Conservation (phyloP, 2,329 filamentous ascomycete species). For the Chrysosporium queenslandicum region DNA sequence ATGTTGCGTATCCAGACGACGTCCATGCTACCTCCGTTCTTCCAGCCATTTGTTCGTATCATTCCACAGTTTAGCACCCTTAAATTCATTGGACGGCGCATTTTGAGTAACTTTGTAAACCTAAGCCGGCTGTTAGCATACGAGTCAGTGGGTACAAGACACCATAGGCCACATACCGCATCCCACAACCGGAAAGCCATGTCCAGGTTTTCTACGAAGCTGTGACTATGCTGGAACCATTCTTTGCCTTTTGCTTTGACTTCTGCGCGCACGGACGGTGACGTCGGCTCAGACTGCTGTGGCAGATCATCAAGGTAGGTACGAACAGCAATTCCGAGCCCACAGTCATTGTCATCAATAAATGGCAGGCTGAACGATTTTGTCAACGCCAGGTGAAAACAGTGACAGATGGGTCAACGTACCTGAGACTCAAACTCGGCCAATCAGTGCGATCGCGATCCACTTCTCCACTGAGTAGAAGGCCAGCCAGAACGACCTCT, state of each 20-base stretch:
- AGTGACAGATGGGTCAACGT: background rate
- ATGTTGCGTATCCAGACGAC: background rate
- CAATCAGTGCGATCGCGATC: slow-evolving; percentile 59
- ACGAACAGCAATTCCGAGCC: slow-evolving; percentile 40
- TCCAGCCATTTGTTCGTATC: slow-evolving; percentile 51
- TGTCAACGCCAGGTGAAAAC: background rate
- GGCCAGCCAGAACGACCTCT: slow-evolving; percentile 68
- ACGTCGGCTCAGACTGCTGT: slow-evolving; percentile 46
- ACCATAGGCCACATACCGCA: slow-evolving; percentile 42
- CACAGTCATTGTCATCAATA: slow-evolving; percentile 38
- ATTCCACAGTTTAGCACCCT: slow-evolving; percentile 47
- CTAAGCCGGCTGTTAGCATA: slow-evolving; percentile 27
- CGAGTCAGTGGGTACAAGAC: too few relatives aligned
- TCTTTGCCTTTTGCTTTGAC: slow-evolving; percentile 46
- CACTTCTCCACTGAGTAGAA: slow-evolving; percentile 73
- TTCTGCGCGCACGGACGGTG: slow-evolving; percentile 40
- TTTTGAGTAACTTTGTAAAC: slow-evolving; percentile 50
- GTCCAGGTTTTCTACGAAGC: slow-evolving; percentile 49
- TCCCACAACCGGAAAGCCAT: slow-evolving; percentile 56
- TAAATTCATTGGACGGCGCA: slow-evolving; percentile 41
- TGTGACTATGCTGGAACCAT: slow-evolving; percentile 52
- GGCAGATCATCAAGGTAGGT: slow-evolving; percentile 46
- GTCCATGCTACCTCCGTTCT: slow-evolving; percentile 25
- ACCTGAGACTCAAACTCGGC: slow-evolving; percentile 59
- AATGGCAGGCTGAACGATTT: slow-evolving; percentile 31